Evolutionary conservation across 2,329 filamentous ascomycete species (phyloP).

Genomic region (Xylaria hypoxylon): DNA sequence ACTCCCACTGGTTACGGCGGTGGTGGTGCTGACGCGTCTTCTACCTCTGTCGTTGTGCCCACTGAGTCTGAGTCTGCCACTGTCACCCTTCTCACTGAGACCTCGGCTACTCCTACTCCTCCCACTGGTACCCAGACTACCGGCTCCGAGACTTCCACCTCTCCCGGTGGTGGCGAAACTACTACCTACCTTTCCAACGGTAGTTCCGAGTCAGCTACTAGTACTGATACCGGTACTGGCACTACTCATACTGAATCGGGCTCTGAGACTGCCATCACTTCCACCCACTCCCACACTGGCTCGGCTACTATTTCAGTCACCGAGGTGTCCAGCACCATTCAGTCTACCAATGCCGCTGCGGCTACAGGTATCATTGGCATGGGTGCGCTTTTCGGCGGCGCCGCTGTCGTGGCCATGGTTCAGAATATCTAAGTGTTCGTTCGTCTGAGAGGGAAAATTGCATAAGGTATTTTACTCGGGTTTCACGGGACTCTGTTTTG

Average conservation of each 20-base stretch:
- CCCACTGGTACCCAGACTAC: slow-evolving; percentile 21
- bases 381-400: slow-evolving; percentile 40
- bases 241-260: slow-evolving; percentile 24
- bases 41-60: slow-evolving; percentile 22
- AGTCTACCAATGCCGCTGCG: slow-evolving; percentile 30
- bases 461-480: slow-evolving; percentile 9
- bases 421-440: slow-evolving; percentile 36
- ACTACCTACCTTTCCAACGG: slow-evolving; percentile 18
- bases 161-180: slow-evolving; percentile 10
- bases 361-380: slow-evolving; percentile 35
- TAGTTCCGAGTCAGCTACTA: slow-evolving; percentile 22
- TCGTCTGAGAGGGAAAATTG: slow-evolving; percentile 11
- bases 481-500: slow-evolving; percentile 16
- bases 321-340: slow-evolving; percentile 11
- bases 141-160: slow-evolving; percentile 17
- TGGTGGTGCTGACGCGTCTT: slow-evolving; percentile 19
- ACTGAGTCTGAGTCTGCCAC: slow-evolving; percentile 23
- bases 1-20: slow-evolving; percentile 37
- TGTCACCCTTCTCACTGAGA: slow-evolving; percentile 31
- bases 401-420: slow-evolving; percentile 36
- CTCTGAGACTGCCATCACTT: slow-evolving; percentile 10
- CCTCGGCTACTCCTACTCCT: slow-evolving; percentile 30
- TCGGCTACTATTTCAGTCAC: slow-evolving; percentile 19
- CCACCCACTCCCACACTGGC: slow-evolving; percentile 19
- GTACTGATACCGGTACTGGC: slow-evolving; percentile 18